Base-by-base conservation (phyloP, 805 yeast genomes). In the Saccharomycopsis lassenensis region DNA sequence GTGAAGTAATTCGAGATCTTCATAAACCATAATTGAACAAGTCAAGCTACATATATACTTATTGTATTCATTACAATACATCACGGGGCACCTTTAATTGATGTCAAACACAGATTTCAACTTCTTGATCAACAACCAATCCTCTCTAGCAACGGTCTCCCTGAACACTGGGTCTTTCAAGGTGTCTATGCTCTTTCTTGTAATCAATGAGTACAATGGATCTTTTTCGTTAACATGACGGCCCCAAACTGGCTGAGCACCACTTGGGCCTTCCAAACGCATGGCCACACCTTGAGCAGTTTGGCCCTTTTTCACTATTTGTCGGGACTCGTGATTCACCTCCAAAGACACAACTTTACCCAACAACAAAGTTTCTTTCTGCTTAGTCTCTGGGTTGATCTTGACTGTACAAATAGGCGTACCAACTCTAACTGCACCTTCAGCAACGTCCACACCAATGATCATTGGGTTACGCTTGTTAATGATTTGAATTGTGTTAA, bases 391-490 rank as follows among this genome's bases (percentile, higher is more conserved):
- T 29, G 96, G 95, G 55, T 89, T 95, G 29, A 67, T 63, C 58
- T 85, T 86, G 31, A 91, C 96, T 19, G 89, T 86, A 65, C 94
- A 80, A 42, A 91, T 84, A 45, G 99, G 98, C 4, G 98, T 87
- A 40, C 98, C 98, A 29, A 82, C 59, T 45, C 87, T 74, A 29
- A 91, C 70, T 31, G 80, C 67, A 52, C 99, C 99, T 56, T 91
- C 97, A 30, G 73, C 59, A 42, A 91, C 94, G 56, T 91, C 99
- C 41, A 91, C 97, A 75, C 99, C 99, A 54, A 91, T 83, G 55
- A 91, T 87, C 97, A 91, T 91, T 45, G 99, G 99, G 59, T 87
- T 85, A 63, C 98, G 83, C 67, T 89, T 89, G 77, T 91, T 91
- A 59, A 91, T 91, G 55, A 91, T 84, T 66, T 91, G 97, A 48